A percentile compares a stretch with the other conserved stretches of the same genome.
Conservation (phyloP, 768 basidiomycete species). For the Crepidotus variabilis region DNA sequence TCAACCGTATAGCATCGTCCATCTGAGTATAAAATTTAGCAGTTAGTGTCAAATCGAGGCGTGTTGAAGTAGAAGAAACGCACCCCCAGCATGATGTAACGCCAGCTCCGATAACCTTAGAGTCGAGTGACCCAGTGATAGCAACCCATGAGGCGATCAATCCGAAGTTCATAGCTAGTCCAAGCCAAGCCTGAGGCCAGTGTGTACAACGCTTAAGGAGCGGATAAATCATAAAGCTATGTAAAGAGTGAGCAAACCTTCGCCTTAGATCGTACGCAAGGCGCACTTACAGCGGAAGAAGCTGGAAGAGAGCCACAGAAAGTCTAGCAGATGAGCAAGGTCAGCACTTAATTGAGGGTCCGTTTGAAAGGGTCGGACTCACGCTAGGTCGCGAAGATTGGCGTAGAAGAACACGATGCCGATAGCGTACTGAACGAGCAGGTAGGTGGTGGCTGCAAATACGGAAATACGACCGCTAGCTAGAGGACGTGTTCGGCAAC, state of each 20-base stretch:
- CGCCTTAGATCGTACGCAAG: not conserved
- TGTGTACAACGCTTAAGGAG: conserved; percentile 53
- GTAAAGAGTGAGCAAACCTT: not conserved
- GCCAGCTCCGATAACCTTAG: conserved; percentile 27
- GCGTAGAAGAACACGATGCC: conserved; percentile 37
- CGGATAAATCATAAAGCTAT: conserved; percentile 44
- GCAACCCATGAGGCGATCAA: conserved; percentile 47
- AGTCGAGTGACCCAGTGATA: conserved; percentile 27
- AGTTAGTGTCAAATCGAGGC: not conserved
- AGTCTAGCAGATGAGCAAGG: conserved; percentile 24
- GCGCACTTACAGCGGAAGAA: conserved; percentile 38
- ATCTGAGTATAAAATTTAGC: conserved; percentile 22
- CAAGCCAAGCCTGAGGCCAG: conserved; percentile 64
- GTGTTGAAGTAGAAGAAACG: conserved; percentile 9
- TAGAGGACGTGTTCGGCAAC: conserved; percentile 44
- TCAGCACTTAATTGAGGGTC: conserved; percentile 8
- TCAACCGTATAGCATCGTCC: conserved; percentile 47
- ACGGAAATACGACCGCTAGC: conserved; percentile 47
- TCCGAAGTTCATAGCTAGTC: conserved; percentile 56
- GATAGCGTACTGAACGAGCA: conserved; percentile 36
- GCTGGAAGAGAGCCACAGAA: conserved; percentile 39
- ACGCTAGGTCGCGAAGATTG: conserved; percentile 30
- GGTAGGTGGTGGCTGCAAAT: conserved; percentile 33
- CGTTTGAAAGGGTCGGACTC: conserved; percentile 10
- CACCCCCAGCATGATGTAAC: conserved; percentile 46